Percentiles rank a stretch among this genome's conserved stretches.
Conservation (phyloP, 2,329 filamentous ascomycete species). For the Colletotrichum sp. region DNA sequence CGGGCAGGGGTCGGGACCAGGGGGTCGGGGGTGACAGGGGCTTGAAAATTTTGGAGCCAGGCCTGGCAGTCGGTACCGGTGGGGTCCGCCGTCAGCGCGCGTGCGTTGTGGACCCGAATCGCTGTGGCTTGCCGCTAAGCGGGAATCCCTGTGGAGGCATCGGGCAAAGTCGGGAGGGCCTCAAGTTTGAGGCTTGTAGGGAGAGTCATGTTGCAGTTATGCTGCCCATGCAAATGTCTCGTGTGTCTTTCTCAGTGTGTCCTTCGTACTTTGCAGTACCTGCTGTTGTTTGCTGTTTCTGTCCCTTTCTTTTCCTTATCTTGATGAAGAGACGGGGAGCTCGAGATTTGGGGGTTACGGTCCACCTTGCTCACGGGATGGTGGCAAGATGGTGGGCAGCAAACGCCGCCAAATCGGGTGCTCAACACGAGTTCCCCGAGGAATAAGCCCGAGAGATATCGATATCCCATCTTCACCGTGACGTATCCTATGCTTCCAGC, state of each 20-base stretch:
- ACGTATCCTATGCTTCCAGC: neutral
- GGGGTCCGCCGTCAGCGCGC: neutral
- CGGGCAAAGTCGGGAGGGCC: conserved; percentile 18
- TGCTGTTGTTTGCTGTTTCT: neutral
- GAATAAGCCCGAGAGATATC: neutral
- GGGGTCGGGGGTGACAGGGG: neutral
- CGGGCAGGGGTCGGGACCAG: neutral
- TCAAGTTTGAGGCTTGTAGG: conserved; percentile 10
- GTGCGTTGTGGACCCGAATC: neutral
- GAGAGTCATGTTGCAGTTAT: conserved; percentile 20
- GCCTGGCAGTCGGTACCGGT: conserved; percentile 18
- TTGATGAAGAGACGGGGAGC: neutral
- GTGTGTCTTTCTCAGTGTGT: neutral
- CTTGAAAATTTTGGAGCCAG: conserved; percentile 8
- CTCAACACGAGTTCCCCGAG: conserved; percentile 5
- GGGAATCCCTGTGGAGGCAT: conserved; percentile 12
- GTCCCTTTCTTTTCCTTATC: neutral
- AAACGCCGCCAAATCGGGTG: conserved; percentile 2
- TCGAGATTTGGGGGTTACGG: conserved; percentile 8
- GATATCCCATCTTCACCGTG: neutral
- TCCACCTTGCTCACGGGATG: neutral
- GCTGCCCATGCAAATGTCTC: conserved; percentile 8
- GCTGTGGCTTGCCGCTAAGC: conserved; percentile 18
- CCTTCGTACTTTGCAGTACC: neutral
- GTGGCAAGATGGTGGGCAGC: conserved; percentile 9